Evolutionary conservation across 441 rosid genomes (phyloP).

Genomic region (Corymbia calophylla): DNA sequence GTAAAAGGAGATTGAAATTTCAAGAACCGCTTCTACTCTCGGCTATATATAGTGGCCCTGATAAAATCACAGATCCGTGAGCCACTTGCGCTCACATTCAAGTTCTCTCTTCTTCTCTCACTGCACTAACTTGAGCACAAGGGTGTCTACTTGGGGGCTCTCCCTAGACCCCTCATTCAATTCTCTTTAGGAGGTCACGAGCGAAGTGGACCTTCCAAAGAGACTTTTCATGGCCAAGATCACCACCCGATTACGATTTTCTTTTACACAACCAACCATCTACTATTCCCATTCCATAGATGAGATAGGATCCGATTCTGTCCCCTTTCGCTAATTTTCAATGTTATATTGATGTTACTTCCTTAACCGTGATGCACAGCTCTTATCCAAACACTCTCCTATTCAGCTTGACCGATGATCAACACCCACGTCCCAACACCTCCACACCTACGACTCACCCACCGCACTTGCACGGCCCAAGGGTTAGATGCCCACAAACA

Average conservation of each 20-base stretch:
- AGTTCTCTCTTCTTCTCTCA: background rate
- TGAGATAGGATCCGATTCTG: background rate
- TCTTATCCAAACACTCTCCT: background rate
- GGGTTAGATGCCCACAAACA: background rate
- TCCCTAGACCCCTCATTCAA: background rate
- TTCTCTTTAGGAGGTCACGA: background rate
- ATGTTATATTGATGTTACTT: background rate
- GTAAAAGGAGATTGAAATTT: background rate
- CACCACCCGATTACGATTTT: background rate
- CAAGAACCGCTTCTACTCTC: background rate
- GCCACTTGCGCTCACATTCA: background rate
- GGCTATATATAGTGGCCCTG: background rate
- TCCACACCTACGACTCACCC: background rate
- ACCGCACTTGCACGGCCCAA: background rate
- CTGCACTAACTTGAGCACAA: background rate
- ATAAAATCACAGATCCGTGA: background rate
- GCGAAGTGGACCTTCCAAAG: background rate
- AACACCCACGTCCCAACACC: background rate
- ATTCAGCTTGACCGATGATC: background rate
- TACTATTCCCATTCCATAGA: background rate
- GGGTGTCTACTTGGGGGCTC: background rate
- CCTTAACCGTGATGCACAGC: background rate
- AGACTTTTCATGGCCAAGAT: background rate
- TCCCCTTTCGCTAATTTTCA: background rate
- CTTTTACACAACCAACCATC: background rate